Evolutionary conservation across 805 yeast species (phyloP), one percentile per base, ranked within the genome.

Genomic region (Candida krabiensis): DNA sequence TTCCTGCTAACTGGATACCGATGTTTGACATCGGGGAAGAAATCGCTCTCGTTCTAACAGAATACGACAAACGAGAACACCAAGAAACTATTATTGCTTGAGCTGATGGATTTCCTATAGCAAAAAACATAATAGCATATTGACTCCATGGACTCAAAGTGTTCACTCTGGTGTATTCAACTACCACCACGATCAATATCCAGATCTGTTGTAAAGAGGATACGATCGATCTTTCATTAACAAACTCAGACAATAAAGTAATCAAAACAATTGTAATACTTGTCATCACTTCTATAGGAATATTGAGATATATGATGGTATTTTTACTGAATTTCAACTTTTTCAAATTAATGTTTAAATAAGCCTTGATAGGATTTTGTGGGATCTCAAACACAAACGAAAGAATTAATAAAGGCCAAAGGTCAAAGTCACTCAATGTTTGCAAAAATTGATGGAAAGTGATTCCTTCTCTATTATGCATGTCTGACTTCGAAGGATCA

Each of bases 1-100:
- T 74, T 21, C 63, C 58, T 0, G 75, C 79, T 1, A 72, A 56
- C 50, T 80, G 86, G 0, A 73, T 71, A 48, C 66, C 70, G 60
- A 79, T 77, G 49, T 80, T 81, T 45, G 72, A 77, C 40, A 80
- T 41, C 1, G 86, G 78, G 0, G 83, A 71, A 5, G 81, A 69
- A 4, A 81, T 75, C 0, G 86, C 73, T 43, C 86, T 61, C 4
- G 76, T 58, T 7, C 80, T 56, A n/a, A 80, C 83, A 0, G 81
- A 67, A 54, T 76, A 73, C n/a, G 83, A 69, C 44, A 77, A 75
- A 14, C 71, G 55, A 0, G 86, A 77, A 38, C 75, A 69, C 86
- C 86, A 80, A 21, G 73, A 64, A 21, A 75, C 77, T 22, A 69
- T 57, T 17, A 77, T 52, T 1, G 80, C 71, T 55, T 73, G 74